Base-by-base conservation (phyloP, 345 rosid species). In the Moricandia moricandioides region DNA sequence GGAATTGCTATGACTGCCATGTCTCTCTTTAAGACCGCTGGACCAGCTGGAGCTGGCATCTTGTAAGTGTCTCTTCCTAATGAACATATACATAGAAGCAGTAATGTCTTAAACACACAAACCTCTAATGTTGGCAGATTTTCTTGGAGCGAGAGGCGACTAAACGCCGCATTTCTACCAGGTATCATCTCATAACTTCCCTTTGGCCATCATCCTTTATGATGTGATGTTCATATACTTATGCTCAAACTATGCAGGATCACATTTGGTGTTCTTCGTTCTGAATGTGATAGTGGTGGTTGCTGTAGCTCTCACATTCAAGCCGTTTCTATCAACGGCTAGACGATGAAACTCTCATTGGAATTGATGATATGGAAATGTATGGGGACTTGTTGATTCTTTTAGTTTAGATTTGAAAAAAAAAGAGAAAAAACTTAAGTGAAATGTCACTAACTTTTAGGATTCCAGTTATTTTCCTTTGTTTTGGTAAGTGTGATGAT, bases 11-110 rank as follows among this genome's bases (percentile, higher is more conserved):
- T 84, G 83, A 85, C 91, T 26, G 84, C 76, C 5, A 84, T 87
- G 91, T 87, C 91, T 62, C 80, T 87, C 33, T 87, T 83, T 68
- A 85, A 87, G 62, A 83, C 91, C 18, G 71, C 71, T 33, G 91
- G 91, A 21, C 91, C 91, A 56, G 89, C 88, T 13, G 89, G 83
- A 7, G 91, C 88, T 27, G 91, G 91, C 54, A 78, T 85, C 21
- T 57, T 86, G 93, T 88, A 85, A 82, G 87, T 74, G 8, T 34
- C 12, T 54, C 31, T 34, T 55, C 29, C 3, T 2, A 59, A 51
- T 60, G 40, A 51, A 72, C 29, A 5, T 1, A 0, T 8, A 0
- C 0, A 16, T 67, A 68, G 47, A 52, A 18, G 14, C 43, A 72
- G 60, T 67, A 55, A 79, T 27, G 39, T 34, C 51, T 24, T 34